Evolutionary conservation across 208 protist species (phyloP).

Genomic region (Trypanosoma cruzi): DNA sequence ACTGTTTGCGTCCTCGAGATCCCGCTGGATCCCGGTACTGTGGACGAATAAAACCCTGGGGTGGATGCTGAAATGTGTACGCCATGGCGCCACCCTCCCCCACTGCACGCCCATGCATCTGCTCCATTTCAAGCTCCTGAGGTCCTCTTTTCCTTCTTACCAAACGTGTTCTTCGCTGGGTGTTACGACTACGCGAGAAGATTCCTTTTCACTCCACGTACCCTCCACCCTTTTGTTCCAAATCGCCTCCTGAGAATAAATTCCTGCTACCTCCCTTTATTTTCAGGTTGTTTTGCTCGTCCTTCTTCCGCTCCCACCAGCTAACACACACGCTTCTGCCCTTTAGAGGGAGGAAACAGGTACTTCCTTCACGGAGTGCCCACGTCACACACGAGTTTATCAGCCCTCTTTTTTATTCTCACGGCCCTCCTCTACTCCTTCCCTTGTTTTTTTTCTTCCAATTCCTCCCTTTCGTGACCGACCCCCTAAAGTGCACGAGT

Average conservation of each 20-base stretch:
- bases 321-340: too few species aligned
- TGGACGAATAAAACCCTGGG: constrained; percentile 78
- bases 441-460: constrained; percentile 5
- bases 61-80: constrained; percentile 92
- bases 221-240: too few species aligned
- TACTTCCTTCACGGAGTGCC: not conserved
- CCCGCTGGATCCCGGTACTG: constrained; percentile 79
- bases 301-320: too few species aligned
- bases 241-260: too few species aligned
- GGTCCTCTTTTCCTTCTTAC: too few species aligned
- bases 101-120: constrained; percentile 49
- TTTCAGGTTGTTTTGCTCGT: too few species aligned
- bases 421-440: not conserved
- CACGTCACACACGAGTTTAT: too few species aligned
- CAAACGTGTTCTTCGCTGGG: too few species aligned
- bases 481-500: too few species aligned
- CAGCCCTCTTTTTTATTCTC: too few species aligned
- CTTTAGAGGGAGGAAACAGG: not conserved
- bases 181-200: not conserved
- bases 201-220: not conserved
- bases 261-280: not conserved
- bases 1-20: constrained; percentile 39
- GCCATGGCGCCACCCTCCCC: constrained; percentile 44
- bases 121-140: too few species aligned
- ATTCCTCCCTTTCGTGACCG: constrained; percentile 1